phyloP scores from a whole-genome alignment of 192 early-diverging fungal genomes.

The Podila horticola region DNA sequence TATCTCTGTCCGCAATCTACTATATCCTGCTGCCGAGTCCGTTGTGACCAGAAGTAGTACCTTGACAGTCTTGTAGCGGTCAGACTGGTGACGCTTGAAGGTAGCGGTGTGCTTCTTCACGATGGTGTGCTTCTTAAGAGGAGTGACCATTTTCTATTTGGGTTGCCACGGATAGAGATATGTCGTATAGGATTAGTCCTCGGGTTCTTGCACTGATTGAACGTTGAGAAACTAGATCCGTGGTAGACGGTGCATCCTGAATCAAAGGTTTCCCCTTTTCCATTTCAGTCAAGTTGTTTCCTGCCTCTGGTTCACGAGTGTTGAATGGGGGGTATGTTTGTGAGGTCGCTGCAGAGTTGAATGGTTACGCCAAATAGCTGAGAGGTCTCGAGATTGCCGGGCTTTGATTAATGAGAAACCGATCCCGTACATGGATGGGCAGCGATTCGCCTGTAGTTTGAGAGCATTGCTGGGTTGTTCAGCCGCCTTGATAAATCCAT shows the following conservation, averaged over 20 bases:
- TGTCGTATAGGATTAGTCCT: no score
- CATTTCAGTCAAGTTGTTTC: neutral
- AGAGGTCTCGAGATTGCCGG: no score
- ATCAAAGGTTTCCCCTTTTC: no score
- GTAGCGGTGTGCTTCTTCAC: slow-evolving; percentile 99
- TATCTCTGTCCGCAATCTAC: neutral
- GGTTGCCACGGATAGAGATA: neutral
- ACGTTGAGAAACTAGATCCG: no score
- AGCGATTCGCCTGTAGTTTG: no score
- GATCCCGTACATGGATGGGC: no score
- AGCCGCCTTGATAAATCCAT: no score
- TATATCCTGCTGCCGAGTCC: no score
- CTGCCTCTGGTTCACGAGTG: neutral
- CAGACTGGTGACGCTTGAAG: slow-evolving; percentile 98
- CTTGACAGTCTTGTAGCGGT: slow-evolving; percentile 96
- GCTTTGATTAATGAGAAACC: no score
- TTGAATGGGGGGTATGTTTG: neutral
- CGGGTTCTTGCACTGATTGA: neutral
- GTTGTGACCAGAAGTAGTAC: slow-evolving; percentile 59
- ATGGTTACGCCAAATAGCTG: no score
- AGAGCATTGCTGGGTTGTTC: no score
- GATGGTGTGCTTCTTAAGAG: slow-evolving; percentile 93
- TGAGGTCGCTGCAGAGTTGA: no score
- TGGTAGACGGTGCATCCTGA: neutral
- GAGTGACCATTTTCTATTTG: slow-evolving; percentile 87